Conservation (phyloP, 768 basidiomycete genomes). For the Hypholoma sublateritium region DNA sequence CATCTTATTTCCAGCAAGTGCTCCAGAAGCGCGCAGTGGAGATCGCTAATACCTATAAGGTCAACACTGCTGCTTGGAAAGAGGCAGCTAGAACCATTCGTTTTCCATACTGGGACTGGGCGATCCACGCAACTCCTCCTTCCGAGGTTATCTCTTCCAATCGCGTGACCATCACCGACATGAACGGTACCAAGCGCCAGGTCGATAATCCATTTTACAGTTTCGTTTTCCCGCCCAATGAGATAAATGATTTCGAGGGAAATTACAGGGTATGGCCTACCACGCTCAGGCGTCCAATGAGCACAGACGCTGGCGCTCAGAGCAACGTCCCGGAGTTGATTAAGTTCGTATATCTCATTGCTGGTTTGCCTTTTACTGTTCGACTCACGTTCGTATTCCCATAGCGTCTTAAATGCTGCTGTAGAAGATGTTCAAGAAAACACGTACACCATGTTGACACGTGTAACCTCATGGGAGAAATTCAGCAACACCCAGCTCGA, state of each 20-base stretch:
- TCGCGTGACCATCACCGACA: not conserved
- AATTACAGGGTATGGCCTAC: not conserved
- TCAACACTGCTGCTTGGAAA: slow-evolving; percentile 26
- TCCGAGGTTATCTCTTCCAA: slow-evolving; percentile 20
- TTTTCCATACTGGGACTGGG: slow-evolving; percentile 56
- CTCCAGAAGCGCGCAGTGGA: not conserved
- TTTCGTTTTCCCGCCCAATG: not conserved
- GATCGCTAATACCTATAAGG: slow-evolving; percentile 24
- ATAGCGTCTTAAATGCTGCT: not conserved
- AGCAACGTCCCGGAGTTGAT: not conserved
- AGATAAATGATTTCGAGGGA: not conserved
- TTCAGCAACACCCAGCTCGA: not conserved
- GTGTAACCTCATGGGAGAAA: not conserved
- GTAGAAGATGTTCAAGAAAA: not conserved
- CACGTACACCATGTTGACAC: not conserved
- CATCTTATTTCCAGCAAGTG: not conserved
- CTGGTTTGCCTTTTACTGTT: not conserved
- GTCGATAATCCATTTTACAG: not conserved
- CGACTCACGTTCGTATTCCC: not conserved
- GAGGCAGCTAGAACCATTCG: slow-evolving; percentile 35
- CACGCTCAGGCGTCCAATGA: not conserved
- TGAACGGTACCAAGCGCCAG: not conserved
- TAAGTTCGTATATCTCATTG: not conserved
- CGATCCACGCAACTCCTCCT: slow-evolving; percentile 36
- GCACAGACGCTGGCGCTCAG: not conserved